A percentile compares a stretch with the other conserved stretches of the same genome.
Evolutionary conservation across 2,329 filamentous ascomycete genomes (phyloP).

Genomic region (Aspergillus udagawae): DNA sequence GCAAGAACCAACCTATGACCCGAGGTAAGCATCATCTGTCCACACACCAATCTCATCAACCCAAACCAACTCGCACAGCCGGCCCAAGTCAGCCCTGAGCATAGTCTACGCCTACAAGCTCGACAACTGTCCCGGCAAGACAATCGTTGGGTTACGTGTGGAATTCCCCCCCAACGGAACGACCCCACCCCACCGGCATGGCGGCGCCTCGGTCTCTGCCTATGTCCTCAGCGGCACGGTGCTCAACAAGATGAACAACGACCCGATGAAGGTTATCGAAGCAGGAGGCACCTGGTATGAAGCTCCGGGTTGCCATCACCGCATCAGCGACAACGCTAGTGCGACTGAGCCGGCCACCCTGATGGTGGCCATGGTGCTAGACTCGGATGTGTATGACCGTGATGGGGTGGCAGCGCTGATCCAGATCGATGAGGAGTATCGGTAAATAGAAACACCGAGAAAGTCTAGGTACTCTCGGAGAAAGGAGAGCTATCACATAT

Average conservation of each 20-base stretch:
- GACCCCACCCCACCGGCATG: conserved; percentile 47
- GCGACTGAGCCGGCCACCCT: conserved; percentile 30
- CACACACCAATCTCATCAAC: neutral
- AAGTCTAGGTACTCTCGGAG: too few relatives aligned
- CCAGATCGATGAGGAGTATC: too few relatives aligned
- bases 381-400: too few relatives aligned
- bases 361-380: too few relatives aligned
- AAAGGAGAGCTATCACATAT: too few relatives aligned
- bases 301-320: conserved; percentile 48
- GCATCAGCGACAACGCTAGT: conserved; percentile 45
- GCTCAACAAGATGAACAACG: conserved; percentile 49
- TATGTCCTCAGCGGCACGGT: conserved; percentile 38
- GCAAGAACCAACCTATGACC: conserved; percentile 21
- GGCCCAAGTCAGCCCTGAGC: conserved; percentile 26
- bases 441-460: too few relatives aligned
- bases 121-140: conserved; percentile 39
- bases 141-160: conserved; percentile 38
- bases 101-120: conserved; percentile 34
- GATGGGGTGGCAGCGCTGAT: too few relatives aligned
- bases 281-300: conserved; percentile 43
- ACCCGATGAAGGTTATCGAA: conserved; percentile 36
- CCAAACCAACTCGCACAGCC: conserved; percentile 9
- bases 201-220: conserved; percentile 40
- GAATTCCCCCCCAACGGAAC: conserved; percentile 35
- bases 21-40: conserved; percentile 7